Evolutionary conservation across 106 monocot genomes (phyloP), one percentile per base, ranked within the genome.

Genomic region (Xerophyta viscosa): DNA sequence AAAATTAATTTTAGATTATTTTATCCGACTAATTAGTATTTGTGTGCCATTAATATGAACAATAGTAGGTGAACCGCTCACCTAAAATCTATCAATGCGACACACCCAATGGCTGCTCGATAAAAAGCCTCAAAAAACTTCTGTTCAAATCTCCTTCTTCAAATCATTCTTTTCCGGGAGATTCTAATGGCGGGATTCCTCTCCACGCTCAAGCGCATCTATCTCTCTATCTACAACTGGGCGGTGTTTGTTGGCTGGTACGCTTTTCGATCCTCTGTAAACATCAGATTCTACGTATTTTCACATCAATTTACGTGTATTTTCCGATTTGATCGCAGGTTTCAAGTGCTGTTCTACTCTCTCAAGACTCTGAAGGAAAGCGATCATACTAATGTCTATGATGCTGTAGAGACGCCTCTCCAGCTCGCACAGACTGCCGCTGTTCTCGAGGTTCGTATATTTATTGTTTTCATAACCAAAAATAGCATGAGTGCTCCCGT

Each of bases 401-500:
- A 61, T 50, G 78, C 77, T 9, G 83, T 84, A 1, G 83, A 84
- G 74, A 61, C 25, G 48, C 83, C 83, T 15, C 71, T 84, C 19
- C 83, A 67, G 70, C 63, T 84, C 31, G 83, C 83, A 1, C 83
- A 84, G 67, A 84, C 78, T 11, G 83, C 83, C 0, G 83, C 83
- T 3, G 58, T 75, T 20, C 28, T 84, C 52, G 83, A 84, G 83
- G 83, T 78, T 2, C 36, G 3, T 15, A 6, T 17, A 31, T 19
- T 48, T 60, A 4, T 1, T 24, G 5, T 8, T 19, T 70, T 33
- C 18, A 31, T 29, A 31, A n/a, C n/a, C n/a, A n/a, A n/a, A n/a
- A n/a, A n/a, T n/a, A n/a, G n/a, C n/a, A n/a, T n/a, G n/a, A n/a
- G n/a, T n/a, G n/a, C n/a, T n/a, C n/a, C n/a, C n/a, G n/a, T n/a